These are phyloP conservation scores for Micromonas commoda DNA, from an alignment of 139 green algal species.

Conservation along the genomic window DNA sequence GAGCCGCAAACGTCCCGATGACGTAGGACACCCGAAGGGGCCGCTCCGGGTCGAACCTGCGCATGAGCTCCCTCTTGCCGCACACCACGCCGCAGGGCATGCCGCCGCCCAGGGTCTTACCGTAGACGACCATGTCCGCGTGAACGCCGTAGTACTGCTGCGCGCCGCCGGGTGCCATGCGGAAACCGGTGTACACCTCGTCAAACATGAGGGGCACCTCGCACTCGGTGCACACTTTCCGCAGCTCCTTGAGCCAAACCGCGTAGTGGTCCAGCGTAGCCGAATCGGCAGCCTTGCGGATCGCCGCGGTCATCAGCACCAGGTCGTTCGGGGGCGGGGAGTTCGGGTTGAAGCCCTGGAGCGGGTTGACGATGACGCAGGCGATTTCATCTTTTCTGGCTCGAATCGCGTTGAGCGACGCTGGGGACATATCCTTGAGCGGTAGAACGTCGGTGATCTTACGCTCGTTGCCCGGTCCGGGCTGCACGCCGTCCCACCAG, in stretches of 20 bases:
- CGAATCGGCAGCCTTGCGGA: not conserved
- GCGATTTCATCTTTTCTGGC: too few species aligned
- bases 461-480: not conserved
- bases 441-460: too few species aligned
- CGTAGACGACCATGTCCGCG: slow-evolving; percentile 95
- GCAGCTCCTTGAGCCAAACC: not conserved
- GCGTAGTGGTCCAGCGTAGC: not conserved
- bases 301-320: not conserved
- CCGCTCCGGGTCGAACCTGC: not conserved
- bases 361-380: too few species aligned
- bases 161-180: slow-evolving; percentile 42
- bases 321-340: not conserved
- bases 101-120: slow-evolving; percentile 97
- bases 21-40: slow-evolving; percentile 1
- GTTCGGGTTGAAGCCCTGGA: too few species aligned
- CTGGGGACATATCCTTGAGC: too few species aligned
- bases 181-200: slow-evolving; percentile 66
- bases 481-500: slow-evolving; percentile 5
- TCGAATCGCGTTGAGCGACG: too few species aligned
- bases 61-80: not conserved
- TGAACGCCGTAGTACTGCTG: slow-evolving; percentile 93
- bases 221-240: slow-evolving; percentile 43
- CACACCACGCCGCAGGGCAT: slow-evolving; percentile 72
- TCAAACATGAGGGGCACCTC: slow-evolving; percentile 92
- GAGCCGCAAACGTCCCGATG: slow-evolving; percentile 4